Evolutionary conservation across 2,329 filamentous ascomycete genomes (phyloP), one percentile per base, ranked within the genome.

Genomic region (Pseudogymnoascus pannorum): DNA sequence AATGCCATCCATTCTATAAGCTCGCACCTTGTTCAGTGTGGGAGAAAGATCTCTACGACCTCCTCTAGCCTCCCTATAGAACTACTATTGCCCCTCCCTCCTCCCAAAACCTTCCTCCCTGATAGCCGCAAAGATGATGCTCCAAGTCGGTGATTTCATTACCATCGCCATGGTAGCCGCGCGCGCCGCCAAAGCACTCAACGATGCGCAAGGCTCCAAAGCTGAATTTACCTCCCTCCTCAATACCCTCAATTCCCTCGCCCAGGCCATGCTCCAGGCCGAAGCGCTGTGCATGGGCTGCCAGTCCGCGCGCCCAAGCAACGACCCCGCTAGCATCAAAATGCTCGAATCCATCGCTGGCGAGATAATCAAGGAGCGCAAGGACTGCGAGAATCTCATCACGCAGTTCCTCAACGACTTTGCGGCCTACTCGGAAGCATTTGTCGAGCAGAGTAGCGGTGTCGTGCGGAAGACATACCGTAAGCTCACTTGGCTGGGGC

Each of bases 321-420:
- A 51, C 2, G 24, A 51, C 44, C n/a, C 44, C 24, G n/a, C 24
- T 9, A 51, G 44, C 44, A 29, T 29, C 24, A 51, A 51, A n/a
- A 51, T 51, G 44, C 7, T 51, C 8, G 44, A 51, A 51, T 29
- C 44, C 24, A 51, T 51, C 24, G 44, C 24, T 18, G 8, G 24
- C 44, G 44, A 51, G n/a, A 51, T 51, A 4, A 51, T 31, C n/a
- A 51, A 51, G 24, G 44, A 51, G 44, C 44, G 44, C 44, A 51
- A 51, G 44, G 44, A 51, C 4, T 51, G 44, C 44, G 44, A 51
- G 24, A 5, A 51, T n/a, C 44, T 51, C 8, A 51, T 51, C 24
- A 29, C n/a, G n/a, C 44, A 51, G 24, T 51, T 51, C 9, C 44
- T 51, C n/a, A 11, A 16, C 5, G 44, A 51, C 44, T 51, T 51